Percentiles rank a stretch among this genome's conserved stretches.
Conservation (phyloP, 106 monocot species). For the Triglochin maritima region DNA sequence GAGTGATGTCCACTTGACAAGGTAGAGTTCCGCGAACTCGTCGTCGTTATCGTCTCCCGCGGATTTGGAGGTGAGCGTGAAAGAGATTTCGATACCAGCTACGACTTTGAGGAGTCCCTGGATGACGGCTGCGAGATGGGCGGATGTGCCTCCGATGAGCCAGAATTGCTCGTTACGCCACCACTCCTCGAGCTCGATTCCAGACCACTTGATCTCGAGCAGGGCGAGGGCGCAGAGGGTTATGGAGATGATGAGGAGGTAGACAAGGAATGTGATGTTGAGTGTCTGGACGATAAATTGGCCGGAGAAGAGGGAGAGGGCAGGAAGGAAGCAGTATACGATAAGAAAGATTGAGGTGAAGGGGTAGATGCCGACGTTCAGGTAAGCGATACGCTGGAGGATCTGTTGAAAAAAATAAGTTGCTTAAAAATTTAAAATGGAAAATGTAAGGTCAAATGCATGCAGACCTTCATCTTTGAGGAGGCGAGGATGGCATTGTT, state of each 20-base stretch:
- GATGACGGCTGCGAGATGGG: constrained; percentile 18
- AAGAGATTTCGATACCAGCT: constrained; percentile 20
- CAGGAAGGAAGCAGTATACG: constrained; percentile 24
- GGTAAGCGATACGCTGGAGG: constrained; percentile 14
- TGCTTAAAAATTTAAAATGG: too few species aligned
- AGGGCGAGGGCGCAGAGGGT: constrained; percentile 8
- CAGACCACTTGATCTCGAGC: constrained; percentile 22
- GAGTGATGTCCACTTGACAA: constrained; percentile 13
- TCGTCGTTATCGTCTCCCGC: constrained; percentile 15
- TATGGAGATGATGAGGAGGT: constrained; percentile 16
- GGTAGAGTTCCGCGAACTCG: constrained; percentile 13
- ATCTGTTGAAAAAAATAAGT: background rate
- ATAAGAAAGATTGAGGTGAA: constrained; percentile 20
- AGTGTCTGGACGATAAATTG: constrained; percentile 20
- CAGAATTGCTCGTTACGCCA: constrained; percentile 30
- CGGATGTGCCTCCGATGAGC: constrained; percentile 21
- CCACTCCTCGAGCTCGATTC: constrained; percentile 19
- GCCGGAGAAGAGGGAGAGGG: constrained; percentile 16
- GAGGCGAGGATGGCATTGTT: constrained; percentile 16
- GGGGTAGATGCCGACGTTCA: constrained; percentile 23
- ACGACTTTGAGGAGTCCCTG: constrained; percentile 17
- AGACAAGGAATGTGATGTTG: constrained; percentile 14
- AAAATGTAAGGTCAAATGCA: too few species aligned
- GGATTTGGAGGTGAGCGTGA: constrained; percentile 20
- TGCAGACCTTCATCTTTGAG: constrained; percentile 3